These are phyloP conservation scores for Serendipita vermifera DNA, from an alignment of 768 basidiomycete genomes.

Conservation along the genomic window DNA sequence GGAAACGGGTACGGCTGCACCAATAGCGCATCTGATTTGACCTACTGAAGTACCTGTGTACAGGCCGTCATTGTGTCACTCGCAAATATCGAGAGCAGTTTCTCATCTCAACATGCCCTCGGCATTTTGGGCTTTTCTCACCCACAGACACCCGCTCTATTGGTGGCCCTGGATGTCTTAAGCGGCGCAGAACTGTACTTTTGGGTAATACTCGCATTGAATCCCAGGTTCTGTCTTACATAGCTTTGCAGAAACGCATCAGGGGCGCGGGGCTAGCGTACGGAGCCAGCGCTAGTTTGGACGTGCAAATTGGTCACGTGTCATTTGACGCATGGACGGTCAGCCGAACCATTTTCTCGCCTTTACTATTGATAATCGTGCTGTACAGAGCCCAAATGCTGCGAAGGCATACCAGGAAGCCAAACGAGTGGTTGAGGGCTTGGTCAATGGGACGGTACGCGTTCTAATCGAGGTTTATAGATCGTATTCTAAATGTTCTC, in stretches of 20 bases:
- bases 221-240: background rate
- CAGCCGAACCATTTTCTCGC: slow-evolving; percentile 2
- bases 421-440: slow-evolving; percentile 58
- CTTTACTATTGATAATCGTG: background rate
- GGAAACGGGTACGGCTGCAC: slow-evolving; percentile 45
- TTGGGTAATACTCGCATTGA: slow-evolving; percentile 46
- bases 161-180: slow-evolving; percentile 72
- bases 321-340: slow-evolving; percentile 63
- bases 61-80: slow-evolving; percentile 79
- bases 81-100: slow-evolving; percentile 90
- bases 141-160: slow-evolving; percentile 70
- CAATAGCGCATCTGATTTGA: too few species aligned
- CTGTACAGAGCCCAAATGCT: slow-evolving; percentile 58
- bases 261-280: slow-evolving; percentile 93
- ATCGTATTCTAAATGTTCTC: background rate
- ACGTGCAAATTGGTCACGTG: slow-evolving; percentile 65
- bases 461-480: background rate
- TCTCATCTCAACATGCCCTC: slow-evolving; percentile 64
- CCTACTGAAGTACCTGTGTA: slow-evolving; percentile 3
- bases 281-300: slow-evolving; percentile 63
- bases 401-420: slow-evolving; percentile 72
- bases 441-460: slow-evolving; percentile 72
- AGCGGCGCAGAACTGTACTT: slow-evolving; percentile 91
- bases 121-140: slow-evolving; percentile 69
- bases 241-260: slow-evolving; percentile 51